Percentiles rank a stretch among this genome's conserved stretches.
Evolutionary conservation across 139 green algal species (phyloP).

Genomic region (Mesostigma viride): DNA sequence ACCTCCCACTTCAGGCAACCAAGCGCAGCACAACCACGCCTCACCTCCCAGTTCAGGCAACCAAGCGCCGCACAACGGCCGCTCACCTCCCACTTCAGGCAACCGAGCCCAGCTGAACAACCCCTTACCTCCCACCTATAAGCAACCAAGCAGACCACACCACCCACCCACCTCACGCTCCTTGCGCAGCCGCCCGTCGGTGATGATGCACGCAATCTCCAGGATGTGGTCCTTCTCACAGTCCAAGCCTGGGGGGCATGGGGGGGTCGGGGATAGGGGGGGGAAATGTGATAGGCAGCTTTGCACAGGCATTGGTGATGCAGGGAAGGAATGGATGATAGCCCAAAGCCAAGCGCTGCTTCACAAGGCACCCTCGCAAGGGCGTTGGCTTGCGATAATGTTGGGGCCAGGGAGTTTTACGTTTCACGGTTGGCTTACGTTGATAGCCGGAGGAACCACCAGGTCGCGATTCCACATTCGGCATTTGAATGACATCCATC

Average conservation of each 20-base stretch:
- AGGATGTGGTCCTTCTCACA: conserved; percentile 72
- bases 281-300: background rate
- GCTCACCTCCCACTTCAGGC: too few relatives aligned
- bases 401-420: background rate
- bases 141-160: too few relatives aligned
- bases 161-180: too few relatives aligned
- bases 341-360: background rate
- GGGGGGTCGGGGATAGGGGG: background rate
- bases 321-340: background rate
- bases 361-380: background rate
- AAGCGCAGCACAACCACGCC: too few relatives aligned
- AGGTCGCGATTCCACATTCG: too few relatives aligned
- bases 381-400: background rate
- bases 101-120: too few relatives aligned
- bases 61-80: too few relatives aligned
- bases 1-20: too few relatives aligned
- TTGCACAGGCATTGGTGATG: background rate
- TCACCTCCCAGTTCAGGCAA: too few relatives aligned
- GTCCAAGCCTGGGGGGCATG: conserved; percentile 54
- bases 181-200: conserved; percentile 53
- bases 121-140: too few relatives aligned
- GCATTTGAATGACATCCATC: too few relatives aligned
- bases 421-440: background rate
- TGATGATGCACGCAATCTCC: conserved; percentile 80
- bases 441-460: too few relatives aligned